These are phyloP conservation scores for Salix viminalis DNA, from an alignment of 345 rosid species.

Conservation along the genomic window DNA sequence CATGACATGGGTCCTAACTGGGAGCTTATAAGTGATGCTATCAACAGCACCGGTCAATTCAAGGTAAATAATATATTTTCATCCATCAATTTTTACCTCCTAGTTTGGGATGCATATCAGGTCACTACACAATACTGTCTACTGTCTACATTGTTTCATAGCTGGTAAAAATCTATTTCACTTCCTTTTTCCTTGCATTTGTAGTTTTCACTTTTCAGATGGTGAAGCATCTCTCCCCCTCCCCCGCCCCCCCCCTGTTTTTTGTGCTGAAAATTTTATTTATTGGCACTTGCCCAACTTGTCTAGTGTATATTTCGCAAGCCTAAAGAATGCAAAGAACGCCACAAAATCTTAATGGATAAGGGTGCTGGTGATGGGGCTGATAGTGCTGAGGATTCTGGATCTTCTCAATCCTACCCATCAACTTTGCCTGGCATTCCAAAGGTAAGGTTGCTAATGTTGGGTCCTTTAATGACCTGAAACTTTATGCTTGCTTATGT, in stretches of 20 bases:
- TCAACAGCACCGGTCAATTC: slow-evolving; percentile 80
- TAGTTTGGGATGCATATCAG: slow-evolving; percentile 8
- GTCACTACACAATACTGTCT: not conserved
- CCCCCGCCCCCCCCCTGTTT: not conserved
- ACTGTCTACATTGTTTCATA: not conserved
- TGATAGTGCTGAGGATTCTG: slow-evolving; percentile 99
- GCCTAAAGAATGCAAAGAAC: slow-evolving; percentile 92
- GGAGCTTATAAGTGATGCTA: slow-evolving; percentile 98
- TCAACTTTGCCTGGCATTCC: slow-evolving; percentile 99
- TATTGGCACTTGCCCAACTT: slow-evolving; percentile 7
- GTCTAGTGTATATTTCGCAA: slow-evolving; percentile 85
- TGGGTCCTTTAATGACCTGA: not conserved
- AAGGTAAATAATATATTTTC: slow-evolving; percentile 48
- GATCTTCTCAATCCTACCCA: slow-evolving; percentile 96
- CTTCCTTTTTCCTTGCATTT: not conserved
- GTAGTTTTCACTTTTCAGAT: not conserved
- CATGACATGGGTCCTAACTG: slow-evolving; percentile 99
- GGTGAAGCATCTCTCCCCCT: slow-evolving; percentile 2
- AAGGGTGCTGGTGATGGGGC: slow-evolving; percentile 85
- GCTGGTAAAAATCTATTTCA: not conserved
- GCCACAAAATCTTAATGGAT: slow-evolving; percentile 90
- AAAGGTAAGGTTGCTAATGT: slow-evolving; percentile 45
- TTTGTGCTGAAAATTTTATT: not conserved
- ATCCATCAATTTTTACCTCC: not conserved
- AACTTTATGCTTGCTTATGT: not conserved